Conservation (phyloP, 2,329 filamentous ascomycete species). For the Arthroderma sp. region DNA sequence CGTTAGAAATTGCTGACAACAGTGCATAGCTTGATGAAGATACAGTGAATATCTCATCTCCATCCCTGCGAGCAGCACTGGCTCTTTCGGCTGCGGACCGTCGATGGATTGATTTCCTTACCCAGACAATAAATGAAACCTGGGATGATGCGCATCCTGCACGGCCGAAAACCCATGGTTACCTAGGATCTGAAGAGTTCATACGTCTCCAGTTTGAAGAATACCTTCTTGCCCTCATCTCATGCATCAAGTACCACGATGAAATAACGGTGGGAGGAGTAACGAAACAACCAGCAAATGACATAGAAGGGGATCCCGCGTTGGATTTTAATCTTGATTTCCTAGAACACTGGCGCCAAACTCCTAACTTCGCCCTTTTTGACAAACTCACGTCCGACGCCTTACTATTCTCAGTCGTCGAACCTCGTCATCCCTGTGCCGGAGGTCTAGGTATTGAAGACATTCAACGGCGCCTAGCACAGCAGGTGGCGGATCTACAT, state of each 20-base stretch:
- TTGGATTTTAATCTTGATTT: constrained; percentile 74
- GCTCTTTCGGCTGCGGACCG: constrained; percentile 74
- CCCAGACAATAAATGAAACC: constrained; percentile 84
- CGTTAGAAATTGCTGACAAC: background rate
- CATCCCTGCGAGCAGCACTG: constrained; percentile 63
- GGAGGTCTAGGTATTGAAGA: constrained; percentile 90
- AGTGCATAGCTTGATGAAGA: constrained; percentile 60
- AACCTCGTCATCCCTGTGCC: constrained; percentile 84
- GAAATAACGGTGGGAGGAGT: constrained; percentile 40
- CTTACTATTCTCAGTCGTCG: constrained; percentile 86
- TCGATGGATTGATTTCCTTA: constrained; percentile 92
- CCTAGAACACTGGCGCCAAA: constrained; percentile 74
- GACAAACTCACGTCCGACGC: constrained; percentile 60
- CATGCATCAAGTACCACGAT: constrained; percentile 78
- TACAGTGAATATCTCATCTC: constrained; percentile 69
- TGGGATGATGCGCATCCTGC: constrained; percentile 89
- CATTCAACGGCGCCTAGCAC: constrained; percentile 74
- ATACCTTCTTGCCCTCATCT: constrained; percentile 79
- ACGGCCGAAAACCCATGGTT: constrained; percentile 86
- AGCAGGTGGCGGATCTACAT: constrained; percentile 88
- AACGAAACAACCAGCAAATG: constrained; percentile 24
- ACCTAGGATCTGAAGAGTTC: constrained; percentile 91
- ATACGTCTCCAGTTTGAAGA: constrained; percentile 96
- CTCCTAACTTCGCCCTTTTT: constrained; percentile 88
- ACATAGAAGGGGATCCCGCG: constrained; percentile 71